Evolutionary conservation across 768 basidiomycete species (phyloP), one percentile per base, ranked within the genome.

Genomic region (Boletus vermiculosoides): DNA sequence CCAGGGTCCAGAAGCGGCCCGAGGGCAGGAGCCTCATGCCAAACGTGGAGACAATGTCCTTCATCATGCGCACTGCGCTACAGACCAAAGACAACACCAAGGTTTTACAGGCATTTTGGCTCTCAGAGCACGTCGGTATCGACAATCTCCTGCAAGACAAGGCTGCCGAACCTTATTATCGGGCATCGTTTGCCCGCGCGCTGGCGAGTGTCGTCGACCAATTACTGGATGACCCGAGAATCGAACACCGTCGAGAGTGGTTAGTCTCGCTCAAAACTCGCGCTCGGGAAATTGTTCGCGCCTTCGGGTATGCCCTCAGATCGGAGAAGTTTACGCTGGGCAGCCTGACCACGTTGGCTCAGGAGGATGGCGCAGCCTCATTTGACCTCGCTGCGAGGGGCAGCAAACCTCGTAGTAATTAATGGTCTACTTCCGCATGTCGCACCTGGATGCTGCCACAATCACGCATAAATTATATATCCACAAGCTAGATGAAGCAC

Each of bases 81-180:
- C 76, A 75, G 13, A 80, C 79, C 22, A 74, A 75, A 23, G 80
- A 82, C 57, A 67, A 70, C 15, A 78, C 79, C 33, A 74, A 83
- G 63, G 74, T 83, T 63, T 80, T 82, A 23, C 86, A 89, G 63
- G 80, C 78, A 56, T 62, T 90, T 53, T 81, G 88, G 37, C 81
- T 92, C 6, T 66, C 83, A 9, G 70, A 78, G 57, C 70, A 79
- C 63, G 69, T 85, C 45, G 78, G 80, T 39, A 68, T 75, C 10
- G 74, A 74, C 28, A 56, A 48, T 18, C 63, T 83, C 28, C 66
- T 82, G 20, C 57, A 44, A 44, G 55, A 59, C 37, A 30, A 61
- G 50, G 28, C 44, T 45, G 53, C 68, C 42, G 58, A 63, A 41
- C 50, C 57, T 2, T 82, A 82, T 66, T 76, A 75, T 68, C 74